Evolutionary conservation across 768 basidiomycete genomes (phyloP), one percentile per base, ranked within the genome.

Genomic region (Austroboletus festivus): DNA sequence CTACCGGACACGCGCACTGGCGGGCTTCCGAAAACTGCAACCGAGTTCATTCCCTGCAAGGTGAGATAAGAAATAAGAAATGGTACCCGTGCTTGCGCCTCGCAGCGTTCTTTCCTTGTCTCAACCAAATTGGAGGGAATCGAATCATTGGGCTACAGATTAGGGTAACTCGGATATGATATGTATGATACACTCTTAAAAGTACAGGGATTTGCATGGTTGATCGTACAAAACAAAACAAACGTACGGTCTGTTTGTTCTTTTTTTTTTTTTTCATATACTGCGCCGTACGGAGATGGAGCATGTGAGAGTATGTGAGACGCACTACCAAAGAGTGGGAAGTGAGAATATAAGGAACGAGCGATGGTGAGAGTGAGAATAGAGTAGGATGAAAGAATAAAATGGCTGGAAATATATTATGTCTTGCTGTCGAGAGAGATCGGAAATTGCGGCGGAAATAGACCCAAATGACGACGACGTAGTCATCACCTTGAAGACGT

Each of bases 151-250:
- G n/a, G 16, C 39, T 15, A 31, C 28, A 37, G 34, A 52, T 51
- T 44, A 51, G 31, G 33, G 18, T 18, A 23, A 31, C 15, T 28
- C 20, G 10, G 6, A 20, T 52, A 38, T 15, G 5, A 28, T 40
- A 55, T 26, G 20, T 33, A 28, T 26, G 31, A 33, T 37, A 47
- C 31, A 45, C 15, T 54, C 31, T 12, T 33, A 13, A 33, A 33
- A 15, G 10, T 35, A 23, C 30, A 26, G n/a, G n/a, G n/a, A n/a
- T n/a, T n/a, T 46, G 30, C 40, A 35, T 46, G 5, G 10, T 21
- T 53, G 30, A 45, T 19, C 28, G 26, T 13, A 26, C 26, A 20
- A 21, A 23, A 31, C 44, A 37, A 19, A 35, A 26, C n/a, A 33
- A 39, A 26, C 46, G 51, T 22, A 31, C 41, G 33, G 7, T 38